These are phyloP conservation scores for Russula brevipes DNA, from an alignment of 768 basidiomycete genomes.

Conservation along the genomic window DNA sequence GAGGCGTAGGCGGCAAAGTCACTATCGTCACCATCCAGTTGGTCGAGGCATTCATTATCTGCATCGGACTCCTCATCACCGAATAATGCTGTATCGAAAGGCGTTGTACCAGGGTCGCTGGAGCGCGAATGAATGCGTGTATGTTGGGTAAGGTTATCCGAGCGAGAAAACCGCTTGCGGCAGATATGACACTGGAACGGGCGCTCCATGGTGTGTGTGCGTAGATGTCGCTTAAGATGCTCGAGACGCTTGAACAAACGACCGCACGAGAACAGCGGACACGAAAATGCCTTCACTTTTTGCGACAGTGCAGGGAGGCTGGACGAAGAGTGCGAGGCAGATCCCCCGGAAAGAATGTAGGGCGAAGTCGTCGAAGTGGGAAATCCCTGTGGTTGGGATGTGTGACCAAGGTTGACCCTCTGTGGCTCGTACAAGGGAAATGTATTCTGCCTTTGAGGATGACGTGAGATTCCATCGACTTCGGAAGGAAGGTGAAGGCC, in stretches of 20 bases:
- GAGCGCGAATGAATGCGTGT: slow-evolving; percentile 67
- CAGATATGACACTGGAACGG: slow-evolving; percentile 75
- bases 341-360: slow-evolving; percentile 25
- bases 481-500: slow-evolving; percentile 7
- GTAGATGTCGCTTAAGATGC: slow-evolving; percentile 80
- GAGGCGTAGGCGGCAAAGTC: slow-evolving; percentile 19
- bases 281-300: slow-evolving; percentile 61
- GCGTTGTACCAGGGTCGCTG: slow-evolving; percentile 27
- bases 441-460: slow-evolving; percentile 21
- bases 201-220: slow-evolving; percentile 86
- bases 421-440: slow-evolving; percentile 22
- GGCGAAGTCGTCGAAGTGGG: slow-evolving; percentile 26
- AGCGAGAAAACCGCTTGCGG: slow-evolving; percentile 77
- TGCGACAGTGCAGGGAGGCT: slow-evolving; percentile 22
- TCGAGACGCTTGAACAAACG: slow-evolving; percentile 89
- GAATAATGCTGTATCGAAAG: slow-evolving; percentile 5
- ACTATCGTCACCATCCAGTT: slow-evolving; percentile 30
- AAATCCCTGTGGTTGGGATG: slow-evolving; percentile 9
- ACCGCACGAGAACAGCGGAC: slow-evolving; percentile 80
- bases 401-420: slow-evolving; percentile 1
- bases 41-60: slow-evolving; percentile 37
- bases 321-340: slow-evolving; percentile 23
- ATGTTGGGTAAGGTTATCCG: slow-evolving; percentile 88
- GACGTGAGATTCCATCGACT: slow-evolving; percentile 7
- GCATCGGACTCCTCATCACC: slow-evolving; percentile 30